Evolutionary conservation across 2,329 filamentous ascomycete genomes (phyloP), one percentile per base, ranked within the genome.

Genomic region (Gremmenia infestans): DNA sequence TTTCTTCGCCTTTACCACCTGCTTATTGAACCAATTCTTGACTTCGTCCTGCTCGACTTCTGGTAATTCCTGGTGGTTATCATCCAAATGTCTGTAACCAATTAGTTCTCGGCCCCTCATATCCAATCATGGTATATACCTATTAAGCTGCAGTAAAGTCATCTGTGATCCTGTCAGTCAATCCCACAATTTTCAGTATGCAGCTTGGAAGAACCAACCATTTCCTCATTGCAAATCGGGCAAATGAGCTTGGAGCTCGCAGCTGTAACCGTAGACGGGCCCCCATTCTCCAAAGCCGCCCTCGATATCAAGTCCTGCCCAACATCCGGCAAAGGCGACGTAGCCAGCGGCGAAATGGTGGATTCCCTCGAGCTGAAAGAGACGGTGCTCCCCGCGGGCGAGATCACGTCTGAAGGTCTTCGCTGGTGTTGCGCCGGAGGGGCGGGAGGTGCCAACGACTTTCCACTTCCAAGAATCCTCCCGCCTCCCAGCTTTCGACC

Each of bases 211-310:
- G 43, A 39, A 57, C 60, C 61, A 76, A 94, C 91, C 94, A 99
- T 99, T 73, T 97, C 92, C 74, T 97, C 95, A 65, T 86, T 91
- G 73, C 94, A 99, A 70, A 99, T 99, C n/a, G 94, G 94, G 72
- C 94, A 99, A 54, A 93, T 84, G 57, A 99, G 83, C 71, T 82
- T 82, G 62, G 82, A 82, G 63, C 81, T 82, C 54, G 83, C 75
- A 52, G 83, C 80, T 17, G 72, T 72, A 49, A 74, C 73, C 53
- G 74, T 72, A 47, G 76, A 76, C 65, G 77, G 73, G 42, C 78
- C 77, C 59, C 78, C 77, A 74, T 81, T 79, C 43, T 82, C 81
- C 50, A 94, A 74, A 53, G 88, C 91, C 65, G 97, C 87, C 68
- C 89, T 88, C 54, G 91, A 89, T 39, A 83, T 82, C 52, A 97